phyloP scores from a whole-genome alignment of 169 alveolate species.

The Plasmodium berghei region DNA sequence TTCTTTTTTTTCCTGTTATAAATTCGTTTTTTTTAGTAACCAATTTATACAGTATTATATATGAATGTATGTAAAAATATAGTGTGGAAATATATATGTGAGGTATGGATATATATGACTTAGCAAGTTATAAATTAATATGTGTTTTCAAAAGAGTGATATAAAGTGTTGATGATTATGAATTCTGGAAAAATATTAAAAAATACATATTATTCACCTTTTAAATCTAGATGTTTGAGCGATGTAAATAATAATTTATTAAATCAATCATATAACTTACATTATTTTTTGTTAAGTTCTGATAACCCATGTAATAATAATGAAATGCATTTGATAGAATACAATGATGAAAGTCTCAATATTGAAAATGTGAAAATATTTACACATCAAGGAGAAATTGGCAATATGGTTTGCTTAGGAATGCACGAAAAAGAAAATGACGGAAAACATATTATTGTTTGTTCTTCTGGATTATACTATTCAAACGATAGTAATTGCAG shows the following conservation, averaged over 20 bases:
- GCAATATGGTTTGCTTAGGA: constrained; percentile 63
- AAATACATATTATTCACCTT: constrained; percentile 50
- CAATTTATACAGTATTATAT: too few relatives aligned
- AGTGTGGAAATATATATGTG: too few relatives aligned
- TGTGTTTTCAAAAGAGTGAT: too few relatives aligned
- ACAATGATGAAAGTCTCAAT: constrained; percentile 32
- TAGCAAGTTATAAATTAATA: neutral
- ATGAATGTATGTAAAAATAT: too few relatives aligned
- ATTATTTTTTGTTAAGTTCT: constrained; percentile 58
- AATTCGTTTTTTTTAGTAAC: too few relatives aligned
- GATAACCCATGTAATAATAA: constrained; percentile 38
- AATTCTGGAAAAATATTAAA: constrained; percentile 36
- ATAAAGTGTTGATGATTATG: constrained; percentile 6
- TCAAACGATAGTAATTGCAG: constrained; percentile 5
- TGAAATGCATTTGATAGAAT: constrained; percentile 72
- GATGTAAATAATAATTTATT: constrained; percentile 13
- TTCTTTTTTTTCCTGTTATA: too few relatives aligned
- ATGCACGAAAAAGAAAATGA: constrained; percentile 21
- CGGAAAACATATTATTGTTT: constrained; percentile 18
- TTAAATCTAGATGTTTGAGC: constrained; percentile 53
- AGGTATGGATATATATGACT: too few relatives aligned
- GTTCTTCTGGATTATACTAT: constrained; percentile 26
- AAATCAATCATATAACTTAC: constrained; percentile 41
- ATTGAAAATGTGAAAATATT: constrained; percentile 39
- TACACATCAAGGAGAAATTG: constrained; percentile 36